Evolutionary conservation across 1,139 yeast genomes (phyloP).

Genomic region (Magnusiomyces sp.): DNA sequence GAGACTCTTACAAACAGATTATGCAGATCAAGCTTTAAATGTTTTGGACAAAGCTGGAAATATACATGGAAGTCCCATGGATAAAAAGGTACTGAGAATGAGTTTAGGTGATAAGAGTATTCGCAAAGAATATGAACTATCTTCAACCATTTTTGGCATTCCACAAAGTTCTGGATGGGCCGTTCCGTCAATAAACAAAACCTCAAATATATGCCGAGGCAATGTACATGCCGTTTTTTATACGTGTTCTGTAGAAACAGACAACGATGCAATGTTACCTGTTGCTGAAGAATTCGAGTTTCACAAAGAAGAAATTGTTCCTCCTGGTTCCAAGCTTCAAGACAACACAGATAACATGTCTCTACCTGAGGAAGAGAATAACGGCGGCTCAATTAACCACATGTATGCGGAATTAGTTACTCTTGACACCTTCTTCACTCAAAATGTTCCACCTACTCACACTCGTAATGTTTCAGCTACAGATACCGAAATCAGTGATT

Average conservation of each 20-base stretch:
- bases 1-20: slow-evolving; percentile 73
- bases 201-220: slow-evolving; percentile 80
- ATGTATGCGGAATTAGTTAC: slow-evolving; percentile 97
- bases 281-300: slow-evolving; percentile 29
- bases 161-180: slow-evolving; percentile 99
- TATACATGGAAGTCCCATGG: slow-evolving; percentile 86
- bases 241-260: slow-evolving; percentile 48
- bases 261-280: slow-evolving; percentile 12
- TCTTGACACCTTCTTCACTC: slow-evolving; percentile 84
- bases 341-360: slow-evolving; percentile 22
- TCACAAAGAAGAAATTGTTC: slow-evolving; percentile 51
- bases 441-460: slow-evolving; percentile 38
- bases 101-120: slow-evolving; percentile 76
- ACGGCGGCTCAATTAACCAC: slow-evolving; percentile 67
- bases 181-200: slow-evolving; percentile 86
- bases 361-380: slow-evolving; percentile 27
- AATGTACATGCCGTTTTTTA: slow-evolving; percentile 94
- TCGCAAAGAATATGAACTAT: slow-evolving; percentile 72
- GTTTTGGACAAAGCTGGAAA: slow-evolving; percentile 79
- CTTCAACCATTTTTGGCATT: slow-evolving; percentile 86
- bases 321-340: slow-evolving; percentile 13
- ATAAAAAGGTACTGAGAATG: slow-evolving; percentile 84
- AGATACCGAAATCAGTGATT: slow-evolving; percentile 37
- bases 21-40: slow-evolving; percentile 79
- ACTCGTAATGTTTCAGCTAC: slow-evolving; percentile 31